phyloP scores from a whole-genome alignment of 2,329 filamentous ascomycete genomes.

The Emmonsiellopsis sp. region DNA sequence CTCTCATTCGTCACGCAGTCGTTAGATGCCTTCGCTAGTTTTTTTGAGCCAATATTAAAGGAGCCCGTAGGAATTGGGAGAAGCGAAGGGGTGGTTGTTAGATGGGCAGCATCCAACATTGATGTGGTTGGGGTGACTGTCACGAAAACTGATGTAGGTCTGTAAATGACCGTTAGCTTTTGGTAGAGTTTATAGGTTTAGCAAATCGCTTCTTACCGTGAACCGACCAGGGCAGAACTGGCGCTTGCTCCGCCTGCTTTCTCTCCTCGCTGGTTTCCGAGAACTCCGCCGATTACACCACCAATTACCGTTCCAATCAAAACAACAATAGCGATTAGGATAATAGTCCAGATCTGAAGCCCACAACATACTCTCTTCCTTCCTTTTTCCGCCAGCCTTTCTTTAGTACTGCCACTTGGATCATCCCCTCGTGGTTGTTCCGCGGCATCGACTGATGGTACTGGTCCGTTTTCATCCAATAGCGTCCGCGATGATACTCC shows the following conservation, averaged over 20 bases:
- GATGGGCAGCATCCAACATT: conserved; percentile 43
- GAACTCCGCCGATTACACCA: conserved; percentile 45
- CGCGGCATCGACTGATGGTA: conserved; percentile 7
- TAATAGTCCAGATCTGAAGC: conserved; percentile 43
- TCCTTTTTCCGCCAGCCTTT: conserved; percentile 37
- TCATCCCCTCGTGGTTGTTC: conserved; percentile 12
- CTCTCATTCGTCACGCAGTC: conserved; percentile 40
- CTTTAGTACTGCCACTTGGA: conserved; percentile 29
- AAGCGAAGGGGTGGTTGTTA: conserved; percentile 38
- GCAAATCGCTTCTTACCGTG: conserved; percentile 6
- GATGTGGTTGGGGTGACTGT: conserved; percentile 40
- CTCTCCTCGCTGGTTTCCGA: conserved; percentile 36
- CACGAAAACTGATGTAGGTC: conserved; percentile 26
- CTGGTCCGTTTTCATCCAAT: conserved; percentile 10
- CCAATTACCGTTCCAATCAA: conserved; percentile 43
- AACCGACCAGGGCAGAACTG: conserved; percentile 6
- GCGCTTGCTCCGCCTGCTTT: conserved; percentile 7
- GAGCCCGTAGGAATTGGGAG: conserved; percentile 42
- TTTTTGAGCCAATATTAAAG: conserved; percentile 39
- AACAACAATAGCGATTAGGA: conserved; percentile 38
- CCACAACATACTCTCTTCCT: conserved; percentile 40
- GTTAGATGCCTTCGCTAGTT: conserved; percentile 38
- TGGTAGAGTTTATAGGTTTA: conserved; percentile 5
- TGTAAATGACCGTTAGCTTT: conserved; percentile 15
- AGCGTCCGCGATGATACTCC: conserved; percentile 24